Percentiles rank a stretch among this genome's conserved stretches.
These are phyloP conservation scores for Atkinsonella hypoxylon DNA, from an alignment of 2,329 filamentous ascomycete species.

Conservation along the genomic window DNA sequence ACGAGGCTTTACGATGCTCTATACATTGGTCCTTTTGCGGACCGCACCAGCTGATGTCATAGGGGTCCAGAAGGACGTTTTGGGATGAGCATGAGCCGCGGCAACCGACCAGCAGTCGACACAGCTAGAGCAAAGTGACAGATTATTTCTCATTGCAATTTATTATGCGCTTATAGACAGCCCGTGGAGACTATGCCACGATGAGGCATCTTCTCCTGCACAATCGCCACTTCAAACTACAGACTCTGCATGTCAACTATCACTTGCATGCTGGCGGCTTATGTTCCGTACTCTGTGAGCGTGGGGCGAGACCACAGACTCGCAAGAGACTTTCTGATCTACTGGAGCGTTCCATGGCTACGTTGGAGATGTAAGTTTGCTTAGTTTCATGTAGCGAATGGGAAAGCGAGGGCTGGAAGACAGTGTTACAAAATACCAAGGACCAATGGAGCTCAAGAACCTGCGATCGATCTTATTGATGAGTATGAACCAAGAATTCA, in stretches of 20 bases:
- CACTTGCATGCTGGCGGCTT: not conserved
- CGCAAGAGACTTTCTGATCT: conserved; percentile 31
- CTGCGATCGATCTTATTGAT: not conserved
- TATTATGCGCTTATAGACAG: too few species aligned
- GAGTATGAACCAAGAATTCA: too few species aligned
- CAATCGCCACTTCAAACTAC: not conserved
- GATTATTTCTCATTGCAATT: too few species aligned
- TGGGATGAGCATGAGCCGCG: too few species aligned
- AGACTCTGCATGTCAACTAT: not conserved
- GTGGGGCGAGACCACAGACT: not conserved
- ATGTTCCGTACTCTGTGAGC: not conserved
- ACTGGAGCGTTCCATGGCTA: conserved; percentile 48
- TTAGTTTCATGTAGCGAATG: conserved; percentile 21
- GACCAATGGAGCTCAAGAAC: conserved; percentile 1
- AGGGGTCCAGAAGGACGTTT: too few species aligned
- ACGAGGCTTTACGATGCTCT: too few species aligned
- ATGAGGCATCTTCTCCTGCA: not conserved
- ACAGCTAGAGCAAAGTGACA: too few species aligned
- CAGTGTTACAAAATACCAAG: not conserved
- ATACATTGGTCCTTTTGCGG: too few species aligned
- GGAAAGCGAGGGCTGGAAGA: not conserved
- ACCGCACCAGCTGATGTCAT: too few species aligned
- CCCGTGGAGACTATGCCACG: too few species aligned
- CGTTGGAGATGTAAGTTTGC: conserved; percentile 51
- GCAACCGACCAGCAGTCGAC: too few species aligned